phyloP scores from a whole-genome alignment of 202 grass and related monocot species.

The Elaeis oleifera region DNA sequence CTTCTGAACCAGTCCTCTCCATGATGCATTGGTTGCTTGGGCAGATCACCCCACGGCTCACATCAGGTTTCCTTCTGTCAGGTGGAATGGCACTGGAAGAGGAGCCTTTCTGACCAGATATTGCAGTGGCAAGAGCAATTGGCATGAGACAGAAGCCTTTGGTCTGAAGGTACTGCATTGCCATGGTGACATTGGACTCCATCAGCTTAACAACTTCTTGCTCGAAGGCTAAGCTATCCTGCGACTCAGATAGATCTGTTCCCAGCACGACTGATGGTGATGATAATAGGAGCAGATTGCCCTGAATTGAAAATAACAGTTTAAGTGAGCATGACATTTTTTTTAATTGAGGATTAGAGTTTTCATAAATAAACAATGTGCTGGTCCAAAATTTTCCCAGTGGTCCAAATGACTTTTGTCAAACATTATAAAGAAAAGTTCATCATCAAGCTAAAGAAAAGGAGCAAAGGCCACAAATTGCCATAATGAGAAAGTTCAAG shows the following conservation, averaged over 20 bases:
- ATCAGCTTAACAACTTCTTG: constrained; percentile 71
- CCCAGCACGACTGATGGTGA: constrained; percentile 25
- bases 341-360: too few species aligned
- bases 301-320: background rate
- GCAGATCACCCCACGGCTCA: too few species aligned
- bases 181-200: constrained; percentile 65
- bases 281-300: constrained; percentile 3
- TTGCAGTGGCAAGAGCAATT: constrained; percentile 53
- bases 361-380: background rate
- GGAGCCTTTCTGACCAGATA: constrained; percentile 51
- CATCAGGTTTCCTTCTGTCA: constrained; percentile 21
- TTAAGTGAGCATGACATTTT: background rate
- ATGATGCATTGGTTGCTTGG: too few species aligned
- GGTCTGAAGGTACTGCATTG: constrained; percentile 84
- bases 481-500: too few species aligned
- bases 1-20: too few species aligned
- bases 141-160: constrained; percentile 86
- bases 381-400: background rate
- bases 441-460: too few species aligned
- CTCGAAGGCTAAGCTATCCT: constrained; percentile 42
- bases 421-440: too few species aligned
- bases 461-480: too few species aligned
- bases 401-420: too few species aligned
- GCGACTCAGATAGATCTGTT: constrained; percentile 9
- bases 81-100: constrained; percentile 17